Percentiles rank a stretch among this genome's conserved stretches.
Conservation (phyloP, 1,139 yeast genomes). For the Waltiozyma sp. region DNA sequence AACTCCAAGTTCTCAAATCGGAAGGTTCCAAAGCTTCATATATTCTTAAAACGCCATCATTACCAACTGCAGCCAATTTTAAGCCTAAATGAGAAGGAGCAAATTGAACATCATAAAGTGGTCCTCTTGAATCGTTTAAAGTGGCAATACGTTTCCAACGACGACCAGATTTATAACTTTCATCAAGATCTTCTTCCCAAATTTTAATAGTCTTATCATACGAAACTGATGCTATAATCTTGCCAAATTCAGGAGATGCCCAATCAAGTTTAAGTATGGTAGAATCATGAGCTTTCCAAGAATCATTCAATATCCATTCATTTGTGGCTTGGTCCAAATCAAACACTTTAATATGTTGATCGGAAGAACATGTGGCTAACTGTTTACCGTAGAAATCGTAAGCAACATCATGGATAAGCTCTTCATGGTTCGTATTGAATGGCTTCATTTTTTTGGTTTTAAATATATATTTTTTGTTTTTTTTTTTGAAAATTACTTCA, state of each 20-base stretch:
- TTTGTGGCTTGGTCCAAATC: conserved; percentile 46
- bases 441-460: conserved; percentile 42
- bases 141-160: conserved; percentile 74
- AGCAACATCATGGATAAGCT: conserved; percentile 75
- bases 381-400: conserved; percentile 87
- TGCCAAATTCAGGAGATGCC: conserved; percentile 94
- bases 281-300: conserved; percentile 94
- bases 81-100: conserved; percentile 83
- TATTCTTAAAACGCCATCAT: conserved; percentile 78
- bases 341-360: conserved; percentile 82
- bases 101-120: conserved; percentile 80
- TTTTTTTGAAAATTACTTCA: too few relatives aligned
- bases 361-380: conserved; percentile 86
- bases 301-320: conserved; percentile 72
- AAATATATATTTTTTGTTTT: too few relatives aligned
- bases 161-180: conserved; percentile 61
- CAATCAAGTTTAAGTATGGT: conserved; percentile 73
- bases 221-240: conserved; percentile 77
- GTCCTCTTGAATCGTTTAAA: conserved; percentile 77
- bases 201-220: conserved; percentile 81
- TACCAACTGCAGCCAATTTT: conserved; percentile 77
- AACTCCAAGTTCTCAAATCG: conserved; percentile 71
- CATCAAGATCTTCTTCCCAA: conserved; percentile 87
- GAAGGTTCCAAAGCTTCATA: conserved; percentile 88
- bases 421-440: conserved; percentile 83